phyloP scores from a whole-genome alignment of 2,329 filamentous ascomycete genomes.

The Cryphonectria naterciae region DNA sequence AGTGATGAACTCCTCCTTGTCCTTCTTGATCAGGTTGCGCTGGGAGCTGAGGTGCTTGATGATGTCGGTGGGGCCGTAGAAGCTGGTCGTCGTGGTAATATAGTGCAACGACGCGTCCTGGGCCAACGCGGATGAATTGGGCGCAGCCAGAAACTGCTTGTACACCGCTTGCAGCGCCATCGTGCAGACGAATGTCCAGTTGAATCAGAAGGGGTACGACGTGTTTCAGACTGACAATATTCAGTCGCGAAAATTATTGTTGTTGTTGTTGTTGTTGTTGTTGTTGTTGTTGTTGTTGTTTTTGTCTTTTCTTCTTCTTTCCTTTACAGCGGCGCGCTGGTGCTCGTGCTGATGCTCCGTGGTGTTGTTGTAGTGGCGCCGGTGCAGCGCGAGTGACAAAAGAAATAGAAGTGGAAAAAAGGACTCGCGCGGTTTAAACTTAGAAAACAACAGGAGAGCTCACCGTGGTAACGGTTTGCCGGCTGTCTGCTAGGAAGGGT shows the following conservation, averaged over 20 bases:
- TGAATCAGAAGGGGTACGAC: background rate
- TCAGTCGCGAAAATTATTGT: background rate
- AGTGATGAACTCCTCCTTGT: slow-evolving; percentile 75
- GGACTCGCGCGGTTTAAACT: background rate
- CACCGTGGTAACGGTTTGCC: slow-evolving; percentile 1
- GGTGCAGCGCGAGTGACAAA: background rate
- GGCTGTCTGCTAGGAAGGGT: background rate
- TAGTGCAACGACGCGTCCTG: slow-evolving; percentile 77
- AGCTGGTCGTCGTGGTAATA: slow-evolving; percentile 81
- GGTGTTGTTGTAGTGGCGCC: background rate
- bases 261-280: too few relatives aligned
- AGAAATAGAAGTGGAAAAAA: background rate
- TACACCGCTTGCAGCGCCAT: slow-evolving; percentile 63
- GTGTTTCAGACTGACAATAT: background rate
- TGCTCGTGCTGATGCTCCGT: background rate
- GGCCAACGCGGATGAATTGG: slow-evolving; percentile 65
- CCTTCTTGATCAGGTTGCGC: slow-evolving; percentile 78
- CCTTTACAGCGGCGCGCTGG: background rate
- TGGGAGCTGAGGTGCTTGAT: slow-evolving; percentile 78
- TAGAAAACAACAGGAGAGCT: background rate
- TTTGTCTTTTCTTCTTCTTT: too few relatives aligned
- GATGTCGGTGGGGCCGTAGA: slow-evolving; percentile 74
- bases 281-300: too few relatives aligned
- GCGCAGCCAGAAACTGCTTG: slow-evolving; percentile 72
- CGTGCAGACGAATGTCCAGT: slow-evolving; percentile 26